Percentiles rank a stretch among this genome's conserved stretches.
These are phyloP conservation scores for Solanum ossicruentum DNA, from an alignment of 257 asterid genomes.

Conservation along the genomic window DNA sequence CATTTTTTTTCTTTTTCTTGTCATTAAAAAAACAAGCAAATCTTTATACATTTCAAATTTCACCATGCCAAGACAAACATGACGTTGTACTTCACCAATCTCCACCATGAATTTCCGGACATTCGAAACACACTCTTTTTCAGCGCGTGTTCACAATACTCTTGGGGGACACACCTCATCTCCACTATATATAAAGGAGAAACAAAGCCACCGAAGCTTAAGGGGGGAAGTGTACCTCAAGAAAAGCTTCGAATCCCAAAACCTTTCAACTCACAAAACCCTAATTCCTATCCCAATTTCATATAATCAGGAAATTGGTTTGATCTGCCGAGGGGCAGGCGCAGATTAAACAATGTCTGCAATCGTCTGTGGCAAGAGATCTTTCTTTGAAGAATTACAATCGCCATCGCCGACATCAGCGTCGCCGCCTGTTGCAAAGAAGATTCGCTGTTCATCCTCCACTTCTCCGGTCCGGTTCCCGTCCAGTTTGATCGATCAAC, in stretches of 20 bases:
- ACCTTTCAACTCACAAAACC: not conserved
- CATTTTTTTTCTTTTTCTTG: too few species aligned
- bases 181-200: not conserved
- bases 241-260: not conserved
- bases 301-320: not conserved
- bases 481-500: slow-evolving; percentile 30
- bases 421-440: slow-evolving; percentile 50
- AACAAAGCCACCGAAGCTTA: not conserved
- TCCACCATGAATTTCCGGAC: not conserved
- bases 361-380: slow-evolving; percentile 73
- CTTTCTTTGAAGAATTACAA: slow-evolving; percentile 64
- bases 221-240: not conserved
- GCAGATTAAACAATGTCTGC: slow-evolving; percentile 53
- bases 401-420: slow-evolving; percentile 47
- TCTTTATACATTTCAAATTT: not conserved
- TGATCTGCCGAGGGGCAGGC: not conserved
- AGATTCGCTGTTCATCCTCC: slow-evolving; percentile 37
- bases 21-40: not conserved
- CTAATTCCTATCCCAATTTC: not conserved
- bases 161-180: not conserved
- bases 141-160: not conserved
- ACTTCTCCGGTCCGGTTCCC: slow-evolving; percentile 45
- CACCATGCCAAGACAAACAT: not conserved
- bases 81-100: not conserved
- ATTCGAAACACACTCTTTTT: not conserved